These are phyloP conservation scores for Yamadazyma jaroonii DNA, from an alignment of 1,139 yeast genomes.

Conservation along the genomic window DNA sequence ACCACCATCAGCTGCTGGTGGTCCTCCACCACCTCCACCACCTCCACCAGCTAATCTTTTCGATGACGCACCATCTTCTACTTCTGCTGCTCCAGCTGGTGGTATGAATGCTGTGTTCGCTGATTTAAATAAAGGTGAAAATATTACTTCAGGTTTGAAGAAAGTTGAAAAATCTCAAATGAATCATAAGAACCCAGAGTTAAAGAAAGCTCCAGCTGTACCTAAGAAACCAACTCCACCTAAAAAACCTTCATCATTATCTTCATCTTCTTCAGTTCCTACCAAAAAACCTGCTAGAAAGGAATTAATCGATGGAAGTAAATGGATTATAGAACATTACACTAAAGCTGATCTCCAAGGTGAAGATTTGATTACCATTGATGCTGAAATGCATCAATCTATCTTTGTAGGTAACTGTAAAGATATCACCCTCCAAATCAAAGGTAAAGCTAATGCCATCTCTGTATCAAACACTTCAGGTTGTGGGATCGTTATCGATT, in stretches of 20 bases:
- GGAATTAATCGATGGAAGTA: slow-evolving; percentile 78
- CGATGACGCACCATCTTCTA: slow-evolving; percentile 32
- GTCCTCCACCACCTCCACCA: slow-evolving; percentile 58
- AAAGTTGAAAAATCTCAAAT: slow-evolving; percentile 92
- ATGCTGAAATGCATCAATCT: slow-evolving; percentile 83
- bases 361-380: slow-evolving; percentile 58
- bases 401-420: slow-evolving; percentile 82
- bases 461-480: slow-evolving; percentile 71
- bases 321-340: slow-evolving; percentile 83
- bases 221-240: slow-evolving; percentile 62
- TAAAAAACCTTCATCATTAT: slow-evolving; percentile 67
- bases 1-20: slow-evolving; percentile 24
- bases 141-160: slow-evolving; percentile 78
- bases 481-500: slow-evolving; percentile 77
- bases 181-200: slow-evolving; percentile 90
- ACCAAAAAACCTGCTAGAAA: slow-evolving; percentile 63
- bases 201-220: slow-evolving; percentile 48
- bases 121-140: slow-evolving; percentile 83
- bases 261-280: slow-evolving; percentile 26
- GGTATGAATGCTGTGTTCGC: slow-evolving; percentile 88
- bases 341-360: slow-evolving; percentile 44
- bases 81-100: slow-evolving; percentile 30
- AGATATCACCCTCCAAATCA: slow-evolving; percentile 72
- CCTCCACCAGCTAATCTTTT: slow-evolving; percentile 73
- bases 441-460: slow-evolving; percentile 90